Base-by-base conservation (phyloP, 2,329 filamentous ascomycete species). In the Aureobasidium sp. region DNA sequence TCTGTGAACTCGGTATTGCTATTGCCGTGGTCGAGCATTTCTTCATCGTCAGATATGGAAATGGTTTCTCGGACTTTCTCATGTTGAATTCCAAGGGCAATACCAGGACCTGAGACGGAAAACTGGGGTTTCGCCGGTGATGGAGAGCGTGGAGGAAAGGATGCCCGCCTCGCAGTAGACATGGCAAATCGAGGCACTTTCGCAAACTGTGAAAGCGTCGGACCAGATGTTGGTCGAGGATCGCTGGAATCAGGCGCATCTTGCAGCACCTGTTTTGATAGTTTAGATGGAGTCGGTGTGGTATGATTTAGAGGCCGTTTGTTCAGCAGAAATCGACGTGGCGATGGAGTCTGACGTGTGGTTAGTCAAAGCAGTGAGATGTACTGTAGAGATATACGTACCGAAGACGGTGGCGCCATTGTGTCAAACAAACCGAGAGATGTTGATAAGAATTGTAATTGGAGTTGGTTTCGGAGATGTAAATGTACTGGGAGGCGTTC, bases 21-120 rank as follows among this genome's bases (percentile, higher is more conserved):
- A 33, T 64, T 58, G 45, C 67, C 64, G 4, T 64, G 60, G 49
- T 67, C 65, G 5, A 70, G 66, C 67, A 69, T 70, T 43, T 70
- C 69, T 9, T 68, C 67, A 15, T 64, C 60, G 3, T 49, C 3
- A n/a, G 49, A 38, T 27, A 53, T 19, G 9, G 49, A 27, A 9
- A 57, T 54, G 2, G 60, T 37, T 31, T 71, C 68, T 46, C 68
- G 65, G 1, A 69, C 66, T 49, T 67, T 64, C n/a, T 71, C 69
- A n/a, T 31, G 49, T 31, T 45, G 42, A 9, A 58, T 61, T 23
- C 15, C 54, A 33, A 60, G 47, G 9, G 61, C 40, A 4, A 23
- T 11, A 45, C 40, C 37, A 2, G 21, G 10, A 13, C 35, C 15
- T 40, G 46, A 7, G 43, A 21, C 17, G 3, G 43, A 27, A 21